A percentile compares a stretch with the other conserved stretches of the same genome.
Conservation (phyloP, 2,329 filamentous ascomycete species). For the Bipolaris zeicola region DNA sequence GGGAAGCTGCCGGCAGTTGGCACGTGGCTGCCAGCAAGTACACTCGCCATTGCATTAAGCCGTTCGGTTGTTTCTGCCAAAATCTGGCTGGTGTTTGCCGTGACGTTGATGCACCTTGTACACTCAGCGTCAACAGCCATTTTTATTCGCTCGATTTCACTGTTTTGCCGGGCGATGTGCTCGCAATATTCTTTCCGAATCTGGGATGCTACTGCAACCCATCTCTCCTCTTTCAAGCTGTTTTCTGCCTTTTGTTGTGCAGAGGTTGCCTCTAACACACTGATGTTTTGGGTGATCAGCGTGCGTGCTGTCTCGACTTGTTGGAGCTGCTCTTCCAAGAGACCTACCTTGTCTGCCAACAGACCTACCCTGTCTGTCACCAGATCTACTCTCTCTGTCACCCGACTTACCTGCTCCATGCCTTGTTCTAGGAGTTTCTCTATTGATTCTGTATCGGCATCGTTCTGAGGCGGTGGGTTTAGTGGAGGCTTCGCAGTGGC, state of each 20-base stretch:
- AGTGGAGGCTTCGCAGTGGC: neutral
- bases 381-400: neutral
- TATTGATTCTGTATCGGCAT: neutral
- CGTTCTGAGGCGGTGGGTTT: neutral
- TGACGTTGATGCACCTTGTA: neutral
- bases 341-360: neutral
- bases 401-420: neutral
- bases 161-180: neutral
- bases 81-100: neutral
- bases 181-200: neutral
- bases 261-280: neutral
- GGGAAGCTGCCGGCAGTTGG: neutral
- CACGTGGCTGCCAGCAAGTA: neutral
- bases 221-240: neutral
- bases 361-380: neutral
- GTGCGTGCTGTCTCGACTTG: neutral
- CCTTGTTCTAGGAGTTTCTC: neutral
- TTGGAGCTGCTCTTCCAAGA: neutral
- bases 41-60: neutral
- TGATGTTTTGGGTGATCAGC: neutral
- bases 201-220: neutral
- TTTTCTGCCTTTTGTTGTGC: neutral
- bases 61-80: neutral
- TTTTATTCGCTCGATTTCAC: neutral
- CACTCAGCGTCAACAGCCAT: neutral